Base-by-base conservation (phyloP, 495 filamentous ascomycete genomes). In the Hyaloscypha finlandica region DNA sequence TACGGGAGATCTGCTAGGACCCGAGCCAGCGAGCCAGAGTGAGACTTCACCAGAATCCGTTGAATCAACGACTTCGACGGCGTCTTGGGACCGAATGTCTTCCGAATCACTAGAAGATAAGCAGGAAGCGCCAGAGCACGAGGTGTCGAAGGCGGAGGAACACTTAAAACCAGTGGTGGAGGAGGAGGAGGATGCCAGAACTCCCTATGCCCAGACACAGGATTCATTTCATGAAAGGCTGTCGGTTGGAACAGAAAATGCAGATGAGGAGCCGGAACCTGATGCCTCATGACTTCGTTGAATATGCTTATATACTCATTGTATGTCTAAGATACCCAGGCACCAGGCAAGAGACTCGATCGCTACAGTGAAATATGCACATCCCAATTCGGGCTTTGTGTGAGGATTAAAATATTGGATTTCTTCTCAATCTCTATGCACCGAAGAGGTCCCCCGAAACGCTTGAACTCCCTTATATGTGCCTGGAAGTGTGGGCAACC, bases 1-100 rank as follows among this genome's bases (percentile, higher is more conserved):
- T 19, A 42, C 54, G 8, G 63, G 42, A 14, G 45, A 54, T 30
- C n/a, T 32, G 57, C 22, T 29, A 8, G 53, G 62, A 35, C 1
- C 45, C n/a, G 65, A 62, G n/a, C 35, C 33, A 19, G n/a, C 37
- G 0, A 30, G 14, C 9, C n/a, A 48, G 37, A 29, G n/a, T 57
- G 4, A 75, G 73, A 75, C 77, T 72, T 56, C 76, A 80, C n/a
- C 54, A 51, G 59, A 61, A 11, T 16, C 35, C 14, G 30, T 33
- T 25, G 60, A 29, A 19, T n/a, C 58, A 39, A 37, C 30, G 12
- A 57, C 59, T 30, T 61, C 64, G 16, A 55, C 64, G 11, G 60
- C 68, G 3, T 67, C 64, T 22, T 70, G 59, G 64, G 68, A 70
- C 48, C 67, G 55, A 5, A 54, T 60, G 30, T 64, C 64, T 20